Conservation (phyloP, 441 rosid species). For the Adansonia gregorii region DNA sequence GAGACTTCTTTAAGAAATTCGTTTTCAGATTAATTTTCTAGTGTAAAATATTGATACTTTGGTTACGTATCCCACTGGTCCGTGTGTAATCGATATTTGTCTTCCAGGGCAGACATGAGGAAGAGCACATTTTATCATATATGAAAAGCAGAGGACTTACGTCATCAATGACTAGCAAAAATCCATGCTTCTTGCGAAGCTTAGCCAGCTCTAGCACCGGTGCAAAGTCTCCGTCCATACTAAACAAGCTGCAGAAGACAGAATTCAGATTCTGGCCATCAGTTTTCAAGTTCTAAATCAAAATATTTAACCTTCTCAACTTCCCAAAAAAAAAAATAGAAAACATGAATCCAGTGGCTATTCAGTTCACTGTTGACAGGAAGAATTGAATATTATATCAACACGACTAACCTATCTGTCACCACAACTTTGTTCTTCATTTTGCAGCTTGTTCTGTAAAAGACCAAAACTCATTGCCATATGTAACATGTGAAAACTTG, state of each 20-base stretch:
- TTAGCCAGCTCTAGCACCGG: slow-evolving; percentile 71
- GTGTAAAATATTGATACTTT: no score
- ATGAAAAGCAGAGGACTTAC: slow-evolving; percentile 41
- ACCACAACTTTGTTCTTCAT: slow-evolving; percentile 80
- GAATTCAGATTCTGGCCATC: not conserved
- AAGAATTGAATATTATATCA: no score
- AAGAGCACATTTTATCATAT: not conserved
- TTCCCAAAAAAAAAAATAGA: not conserved
- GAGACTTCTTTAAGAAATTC: no score
- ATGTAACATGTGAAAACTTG: not conserved
- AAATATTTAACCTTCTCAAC: no score
- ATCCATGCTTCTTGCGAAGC: slow-evolving; percentile 75
- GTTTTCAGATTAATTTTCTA: no score
- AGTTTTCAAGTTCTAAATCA: no score
- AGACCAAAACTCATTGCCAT: not conserved
- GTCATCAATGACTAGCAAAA: slow-evolving; percentile 83
- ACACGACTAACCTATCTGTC: slow-evolving; percentile 61
- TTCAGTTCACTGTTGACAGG: no score
- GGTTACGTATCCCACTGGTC: no score
- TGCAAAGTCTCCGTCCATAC: slow-evolving; percentile 99
- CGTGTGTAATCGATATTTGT: no score
- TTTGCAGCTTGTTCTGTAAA: slow-evolving; percentile 67
- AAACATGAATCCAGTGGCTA: not conserved
- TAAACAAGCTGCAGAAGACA: slow-evolving; percentile 66
- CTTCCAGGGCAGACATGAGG: no score